Conservation (phyloP, 306 rosid species). For the Rubus parviflorus region DNA sequence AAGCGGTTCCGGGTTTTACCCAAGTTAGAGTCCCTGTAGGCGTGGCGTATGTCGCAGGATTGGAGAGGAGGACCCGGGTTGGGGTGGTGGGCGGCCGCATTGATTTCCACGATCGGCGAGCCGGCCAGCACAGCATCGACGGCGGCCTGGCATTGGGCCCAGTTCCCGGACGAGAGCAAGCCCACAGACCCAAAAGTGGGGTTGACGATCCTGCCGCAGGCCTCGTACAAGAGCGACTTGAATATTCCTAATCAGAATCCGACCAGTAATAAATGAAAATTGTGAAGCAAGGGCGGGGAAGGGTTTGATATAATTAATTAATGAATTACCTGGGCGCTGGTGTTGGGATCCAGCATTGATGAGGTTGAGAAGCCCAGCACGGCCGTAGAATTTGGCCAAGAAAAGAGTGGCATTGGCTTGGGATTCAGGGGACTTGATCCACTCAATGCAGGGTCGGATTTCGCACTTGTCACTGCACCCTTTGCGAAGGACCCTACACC, state of each 20-base stretch:
- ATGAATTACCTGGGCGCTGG: constrained; percentile 50
- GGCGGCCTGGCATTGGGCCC: constrained; percentile 62
- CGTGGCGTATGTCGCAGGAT: constrained; percentile 45
- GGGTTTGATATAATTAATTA: too few species aligned
- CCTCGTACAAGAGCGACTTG: constrained; percentile 60
- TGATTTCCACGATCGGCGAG: constrained; percentile 18
- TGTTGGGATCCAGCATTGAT: constrained; percentile 41
- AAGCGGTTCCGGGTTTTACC: constrained; percentile 27
- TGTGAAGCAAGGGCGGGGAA: too few species aligned
- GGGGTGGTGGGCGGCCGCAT: background rate
- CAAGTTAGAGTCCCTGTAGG: constrained; percentile 22
- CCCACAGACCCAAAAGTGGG: constrained; percentile 70
- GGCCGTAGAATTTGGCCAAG: constrained; percentile 78
- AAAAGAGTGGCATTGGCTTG: constrained; percentile 80
- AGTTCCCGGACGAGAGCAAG: constrained; percentile 46
- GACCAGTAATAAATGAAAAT: background rate
- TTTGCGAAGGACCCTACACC: constrained; percentile 71
- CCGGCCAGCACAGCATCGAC: constrained; percentile 55
- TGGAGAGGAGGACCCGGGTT: background rate
- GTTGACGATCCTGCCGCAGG: constrained; percentile 67
- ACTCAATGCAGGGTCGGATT: constrained; percentile 58
- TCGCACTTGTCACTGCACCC: constrained; percentile 56
- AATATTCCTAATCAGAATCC: constrained; percentile 43
- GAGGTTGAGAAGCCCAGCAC: constrained; percentile 70
- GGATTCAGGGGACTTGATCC: constrained; percentile 59